phyloP scores from a whole-genome alignment of 441 rosid genomes.

The Hypseocharis bilobata region DNA sequence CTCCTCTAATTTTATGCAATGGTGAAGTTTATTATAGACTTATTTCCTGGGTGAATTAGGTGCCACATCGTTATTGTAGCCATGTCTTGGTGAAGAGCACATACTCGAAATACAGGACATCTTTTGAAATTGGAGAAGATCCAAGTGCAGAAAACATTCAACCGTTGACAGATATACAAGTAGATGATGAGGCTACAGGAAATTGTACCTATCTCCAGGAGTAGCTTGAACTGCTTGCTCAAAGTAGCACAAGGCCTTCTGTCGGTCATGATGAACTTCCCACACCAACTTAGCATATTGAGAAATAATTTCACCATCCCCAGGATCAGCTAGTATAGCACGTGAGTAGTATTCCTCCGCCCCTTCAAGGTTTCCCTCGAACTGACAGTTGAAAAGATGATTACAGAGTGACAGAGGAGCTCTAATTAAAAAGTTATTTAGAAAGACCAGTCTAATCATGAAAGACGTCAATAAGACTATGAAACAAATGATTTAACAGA shows the following conservation, averaged over 20 bases:
- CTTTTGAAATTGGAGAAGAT: neutral
- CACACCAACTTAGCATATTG: slow-evolving; percentile 52
- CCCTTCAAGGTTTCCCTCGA: slow-evolving; percentile 30
- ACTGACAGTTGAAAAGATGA: slow-evolving; percentile 21
- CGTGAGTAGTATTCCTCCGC: slow-evolving; percentile 37
- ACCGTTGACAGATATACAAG: neutral
- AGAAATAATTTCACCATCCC: slow-evolving; percentile 49
- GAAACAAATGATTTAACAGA: too few species aligned
- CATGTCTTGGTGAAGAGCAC: neutral
- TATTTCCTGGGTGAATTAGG: neutral
- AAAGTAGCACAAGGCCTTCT: slow-evolving; percentile 46
- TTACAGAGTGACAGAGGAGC: too few species aligned
- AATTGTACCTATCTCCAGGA: slow-evolving; percentile 45
- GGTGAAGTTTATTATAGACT: neutral
- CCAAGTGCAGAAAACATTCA: neutral
- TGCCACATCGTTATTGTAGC: neutral
- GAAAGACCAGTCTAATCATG: too few species aligned
- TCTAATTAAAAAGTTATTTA: too few species aligned
- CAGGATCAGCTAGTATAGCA: slow-evolving; percentile 37
- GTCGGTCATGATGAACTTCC: slow-evolving; percentile 43
- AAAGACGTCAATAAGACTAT: too few species aligned
- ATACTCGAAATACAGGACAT: neutral
- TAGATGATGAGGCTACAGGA: neutral
- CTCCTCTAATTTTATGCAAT: neutral
- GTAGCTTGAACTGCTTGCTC: slow-evolving; percentile 52